Evolutionary conservation across 331 rosid genomes (phyloP).

Genomic region (Pyracantha coccinea): DNA sequence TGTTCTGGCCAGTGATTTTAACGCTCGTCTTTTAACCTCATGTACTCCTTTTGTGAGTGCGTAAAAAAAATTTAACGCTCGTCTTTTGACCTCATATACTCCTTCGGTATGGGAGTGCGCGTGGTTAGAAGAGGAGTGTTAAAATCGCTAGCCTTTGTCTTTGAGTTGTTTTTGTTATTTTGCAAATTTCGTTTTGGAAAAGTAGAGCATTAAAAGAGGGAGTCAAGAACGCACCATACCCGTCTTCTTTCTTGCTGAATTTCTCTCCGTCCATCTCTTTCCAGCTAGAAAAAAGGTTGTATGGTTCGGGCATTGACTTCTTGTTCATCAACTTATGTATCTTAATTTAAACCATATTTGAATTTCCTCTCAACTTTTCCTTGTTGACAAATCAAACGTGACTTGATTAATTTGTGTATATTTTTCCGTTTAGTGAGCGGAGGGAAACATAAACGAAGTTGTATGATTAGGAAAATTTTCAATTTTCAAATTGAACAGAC

Average conservation of each 20-base stretch:
- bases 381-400: neutral
- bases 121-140: neutral
- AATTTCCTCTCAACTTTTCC: neutral
- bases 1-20: neutral
- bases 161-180: neutral
- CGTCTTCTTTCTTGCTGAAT: slow-evolving; percentile 7
- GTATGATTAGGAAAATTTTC: neutral
- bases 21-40: neutral
- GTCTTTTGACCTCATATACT: neutral
- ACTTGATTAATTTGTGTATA: neutral
- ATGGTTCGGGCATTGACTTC: slow-evolving; percentile 98
- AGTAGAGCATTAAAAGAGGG: slow-evolving; percentile 32
- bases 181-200: neutral
- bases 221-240: slow-evolving; percentile 95
- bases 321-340: slow-evolving; percentile 25
- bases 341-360: neutral
- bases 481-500: too few species aligned
- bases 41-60: neutral
- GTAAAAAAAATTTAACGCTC: neutral
- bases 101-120: neutral
- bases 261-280: neutral
- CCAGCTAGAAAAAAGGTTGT: slow-evolving; percentile 12
- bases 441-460: neutral
- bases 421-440: neutral
- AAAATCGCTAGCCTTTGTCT: neutral